phyloP scores from a whole-genome alignment of 306 rosid species.

The Medicago arabica region DNA sequence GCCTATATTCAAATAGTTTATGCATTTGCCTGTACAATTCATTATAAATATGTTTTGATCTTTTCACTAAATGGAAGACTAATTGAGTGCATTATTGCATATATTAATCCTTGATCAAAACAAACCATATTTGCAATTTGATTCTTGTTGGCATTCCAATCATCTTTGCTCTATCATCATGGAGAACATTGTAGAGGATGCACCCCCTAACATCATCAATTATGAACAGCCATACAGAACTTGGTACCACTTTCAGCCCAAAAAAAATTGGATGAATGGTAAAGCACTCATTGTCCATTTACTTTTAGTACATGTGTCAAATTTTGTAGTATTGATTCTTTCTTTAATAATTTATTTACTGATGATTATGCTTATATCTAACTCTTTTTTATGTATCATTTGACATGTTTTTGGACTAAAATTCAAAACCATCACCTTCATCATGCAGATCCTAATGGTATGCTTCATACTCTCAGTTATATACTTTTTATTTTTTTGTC shows the following conservation, averaged over 20 bases:
- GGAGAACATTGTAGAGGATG: slow-evolving; percentile 9
- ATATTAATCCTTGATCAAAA: background rate
- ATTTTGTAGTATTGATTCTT: background rate
- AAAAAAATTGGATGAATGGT: slow-evolving; percentile 59
- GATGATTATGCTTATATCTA: slow-evolving; percentile 6
- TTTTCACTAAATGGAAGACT: slow-evolving; percentile 13
- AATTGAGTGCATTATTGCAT: background rate
- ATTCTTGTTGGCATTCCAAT: background rate
- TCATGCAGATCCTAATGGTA: slow-evolving; percentile 65
- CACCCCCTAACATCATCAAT: background rate
- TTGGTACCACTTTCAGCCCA: slow-evolving; percentile 50
- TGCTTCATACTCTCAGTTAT: slow-evolving; percentile 1
- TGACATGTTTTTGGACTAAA: slow-evolving; percentile 47
- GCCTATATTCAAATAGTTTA: background rate
- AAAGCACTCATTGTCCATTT: background rate
- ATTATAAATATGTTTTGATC: background rate
- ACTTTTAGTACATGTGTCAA: background rate
- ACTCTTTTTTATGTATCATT: slow-evolving; percentile 30
- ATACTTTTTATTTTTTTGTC: background rate
- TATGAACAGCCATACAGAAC: slow-evolving; percentile 44
- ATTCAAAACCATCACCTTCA: slow-evolving; percentile 36
- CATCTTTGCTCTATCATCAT: slow-evolving; percentile 11
- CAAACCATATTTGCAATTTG: background rate
- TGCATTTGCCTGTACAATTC: slow-evolving; percentile 3
- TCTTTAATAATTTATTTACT: slow-evolving; percentile 1